Evolutionary conservation across 768 basidiomycete genomes (phyloP), one percentile per base, ranked within the genome.

Genomic region (Heimioporus sp.): DNA sequence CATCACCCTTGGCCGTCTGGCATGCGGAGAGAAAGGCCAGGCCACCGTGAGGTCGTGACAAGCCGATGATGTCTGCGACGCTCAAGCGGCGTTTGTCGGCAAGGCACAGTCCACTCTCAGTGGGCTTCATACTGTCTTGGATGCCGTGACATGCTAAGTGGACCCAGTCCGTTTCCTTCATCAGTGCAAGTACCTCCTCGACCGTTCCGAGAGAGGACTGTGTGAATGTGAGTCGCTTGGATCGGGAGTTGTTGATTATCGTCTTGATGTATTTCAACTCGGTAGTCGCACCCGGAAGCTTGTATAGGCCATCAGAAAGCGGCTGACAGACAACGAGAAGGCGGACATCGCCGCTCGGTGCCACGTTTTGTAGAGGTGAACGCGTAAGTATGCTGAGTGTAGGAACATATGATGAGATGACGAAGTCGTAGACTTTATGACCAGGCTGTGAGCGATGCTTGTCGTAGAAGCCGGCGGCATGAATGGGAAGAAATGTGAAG

Each of bases 21-120:
- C 78, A 79, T 1, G 78, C 78, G 3, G 77, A 76, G 4, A 79
- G 68, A 56, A 77, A 75, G 0, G 71, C 78, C 37, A 79, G 62
- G 36, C 68, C 51, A 35, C 43, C 64, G 38, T 11, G 69, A 24
- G 37, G 59, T 1, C 49, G 41, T 21, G 57, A 52, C 12, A 49
- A 13, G 2, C 39, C 21, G 16, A 58, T 43, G 40, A 58, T 46
- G n/a, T 52, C 56, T 0, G 47, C 30, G 2, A 58, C 32, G n/a
- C 35, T 46, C 10, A 57, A 24, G 15, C 46, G 48, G 8, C 53
- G 31, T 9, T 19, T 2, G 31, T 53, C 30, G 1, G 52, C 52
- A n/a, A 71, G 59, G 2, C 50, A 37, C 37, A 71, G 60, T 6
- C 48, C 57, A 19, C 63, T 67, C 6, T 65, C 48, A 1, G 57